Evolutionary conservation across 2,329 filamentous ascomycete species (phyloP).

Genomic region (Aspergillus neoniger): DNA sequence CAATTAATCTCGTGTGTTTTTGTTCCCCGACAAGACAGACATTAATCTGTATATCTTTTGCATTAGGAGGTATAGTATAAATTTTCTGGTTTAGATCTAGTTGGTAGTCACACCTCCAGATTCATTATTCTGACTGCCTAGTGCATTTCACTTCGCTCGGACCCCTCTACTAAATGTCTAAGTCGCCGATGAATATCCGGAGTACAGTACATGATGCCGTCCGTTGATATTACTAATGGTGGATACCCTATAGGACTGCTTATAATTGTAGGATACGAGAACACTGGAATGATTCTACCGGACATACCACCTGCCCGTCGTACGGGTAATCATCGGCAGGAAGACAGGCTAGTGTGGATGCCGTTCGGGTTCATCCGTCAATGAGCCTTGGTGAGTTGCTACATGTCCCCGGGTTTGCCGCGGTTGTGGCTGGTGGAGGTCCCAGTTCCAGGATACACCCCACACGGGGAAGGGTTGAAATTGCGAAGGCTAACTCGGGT

Average conservation of each 20-base stretch:
- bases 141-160: not conserved
- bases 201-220: too few relatives aligned
- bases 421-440: not conserved
- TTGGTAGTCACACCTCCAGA: not conserved
- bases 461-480: not conserved
- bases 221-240: too few relatives aligned
- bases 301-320: not conserved
- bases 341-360: not conserved
- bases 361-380: not conserved
- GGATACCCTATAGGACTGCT: too few relatives aligned
- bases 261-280: not conserved
- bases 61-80: not conserved
- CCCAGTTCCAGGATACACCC: not conserved
- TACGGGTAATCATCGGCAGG: constrained; percentile 15
- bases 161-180: not conserved
- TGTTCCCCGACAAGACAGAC: not conserved
- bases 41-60: not conserved
- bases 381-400: not conserved
- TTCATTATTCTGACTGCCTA: not conserved
- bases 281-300: not conserved
- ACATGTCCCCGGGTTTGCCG: not conserved
- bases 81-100: not conserved
- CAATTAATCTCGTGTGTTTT: too few relatives aligned
- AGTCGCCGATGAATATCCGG: not conserved
- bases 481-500: not conserved